phyloP scores from a whole-genome alignment of 2,329 filamentous ascomycete species.

The Neonectria coccinea region DNA sequence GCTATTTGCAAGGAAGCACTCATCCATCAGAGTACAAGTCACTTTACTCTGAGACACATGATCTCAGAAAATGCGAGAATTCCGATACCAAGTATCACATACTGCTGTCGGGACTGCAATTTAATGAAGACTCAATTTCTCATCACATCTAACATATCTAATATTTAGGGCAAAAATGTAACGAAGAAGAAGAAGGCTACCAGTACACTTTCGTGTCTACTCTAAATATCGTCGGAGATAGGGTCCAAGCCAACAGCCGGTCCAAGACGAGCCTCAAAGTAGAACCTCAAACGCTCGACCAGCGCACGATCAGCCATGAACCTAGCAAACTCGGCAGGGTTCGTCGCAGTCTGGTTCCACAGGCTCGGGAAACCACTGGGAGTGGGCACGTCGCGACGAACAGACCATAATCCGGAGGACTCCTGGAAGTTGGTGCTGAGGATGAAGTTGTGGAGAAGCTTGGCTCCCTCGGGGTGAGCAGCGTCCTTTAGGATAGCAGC shows the following conservation, averaged over 20 bases:
- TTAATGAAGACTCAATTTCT: too few relatives aligned
- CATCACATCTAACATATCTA: neutral
- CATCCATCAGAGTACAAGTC: too few relatives aligned
- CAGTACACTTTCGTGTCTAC: neutral
- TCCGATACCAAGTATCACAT: too few relatives aligned
- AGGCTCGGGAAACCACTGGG: conserved; percentile 44
- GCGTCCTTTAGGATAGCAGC: conserved; percentile 62
- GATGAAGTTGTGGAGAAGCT: conserved; percentile 61
- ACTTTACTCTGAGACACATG: too few relatives aligned
- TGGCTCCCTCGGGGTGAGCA: conserved; percentile 62
- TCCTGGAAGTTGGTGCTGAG: conserved; percentile 56
- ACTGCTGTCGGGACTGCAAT: too few relatives aligned
- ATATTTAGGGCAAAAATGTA: neutral
- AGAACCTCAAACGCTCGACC: conserved; percentile 57
- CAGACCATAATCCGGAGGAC: conserved; percentile 47
- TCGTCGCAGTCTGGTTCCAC: conserved; percentile 43
- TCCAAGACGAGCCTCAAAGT: conserved; percentile 57
- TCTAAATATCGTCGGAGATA: conserved; percentile 43
- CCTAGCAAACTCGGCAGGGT: conserved; percentile 52
- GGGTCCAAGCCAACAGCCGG: conserved; percentile 57
- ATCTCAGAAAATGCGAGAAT: too few relatives aligned
- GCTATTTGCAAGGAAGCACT: neutral
- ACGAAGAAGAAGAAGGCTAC: neutral
- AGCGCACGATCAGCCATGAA: conserved; percentile 57
- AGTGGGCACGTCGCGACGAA: conserved; percentile 49